Evolutionary conservation across 495 filamentous ascomycete species (phyloP), one percentile per base, ranked within the genome.

Genomic region (Entonaema liquescens): DNA sequence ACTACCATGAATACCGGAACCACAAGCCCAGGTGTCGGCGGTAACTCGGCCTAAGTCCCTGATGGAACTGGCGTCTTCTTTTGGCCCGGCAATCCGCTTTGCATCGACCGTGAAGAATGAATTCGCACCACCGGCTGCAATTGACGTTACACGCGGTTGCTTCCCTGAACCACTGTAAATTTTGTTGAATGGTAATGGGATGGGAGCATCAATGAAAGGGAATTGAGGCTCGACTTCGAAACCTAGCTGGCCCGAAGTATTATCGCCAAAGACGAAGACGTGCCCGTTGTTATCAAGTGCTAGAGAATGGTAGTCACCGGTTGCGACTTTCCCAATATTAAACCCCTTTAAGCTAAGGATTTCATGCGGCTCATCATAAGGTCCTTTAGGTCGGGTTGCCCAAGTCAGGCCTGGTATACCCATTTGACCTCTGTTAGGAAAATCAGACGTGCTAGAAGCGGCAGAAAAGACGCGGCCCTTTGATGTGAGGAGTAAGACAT

Each of bases 181-280:
- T 57, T 85, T 85, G 47, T 86, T 84, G 61, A 93, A 82, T 0
- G 90, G 88, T 5, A 98, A 68, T 0, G 83, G 82, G 5, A 88
- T 87, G 1, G 95, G 95, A 0, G 83, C 83, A 74, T 95, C 93
- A 58, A 90, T 81, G 64, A 81, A 87, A 9, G 88, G 83, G 11
- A 85, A 77, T 36, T 89, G 86, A 0, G 87, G 74, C 55, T 88
- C 86, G 50, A 84, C 88, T 53, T 92, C 86, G 68, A 94, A 88
- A 6, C 95, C 95, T 9, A 98, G 81, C 78, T 98, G 95, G 33
- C 95, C 95, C 59, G 85, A 84, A 0, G 89, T 89, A 77, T 98
- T 98, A 76, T 97, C 93, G 21, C 95, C 95, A 78, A 97, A 99
- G 26, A 88, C 83, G 78, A 93, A 97, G n/a, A 94, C 85, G 25